A percentile compares a stretch with the other conserved stretches of the same genome.
phyloP scores from a whole-genome alignment of 1,284 basidiomycete species.

The Hemileia vastatrix region DNA sequence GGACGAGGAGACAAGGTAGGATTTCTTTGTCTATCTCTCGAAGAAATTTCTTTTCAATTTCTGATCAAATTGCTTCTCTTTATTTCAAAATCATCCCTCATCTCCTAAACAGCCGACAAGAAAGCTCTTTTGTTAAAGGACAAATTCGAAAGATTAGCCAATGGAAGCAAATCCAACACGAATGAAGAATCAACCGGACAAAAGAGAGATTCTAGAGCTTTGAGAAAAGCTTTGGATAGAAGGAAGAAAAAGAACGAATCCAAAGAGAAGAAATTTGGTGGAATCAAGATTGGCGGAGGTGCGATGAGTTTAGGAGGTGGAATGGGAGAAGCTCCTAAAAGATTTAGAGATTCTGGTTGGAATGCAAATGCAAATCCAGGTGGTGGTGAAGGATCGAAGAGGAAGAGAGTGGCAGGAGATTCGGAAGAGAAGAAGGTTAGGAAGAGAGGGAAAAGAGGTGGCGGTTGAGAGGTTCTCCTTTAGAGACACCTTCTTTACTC shows the following conservation, averaged over 20 bases:
- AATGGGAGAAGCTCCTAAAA: background rate
- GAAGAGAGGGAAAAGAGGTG: no score
- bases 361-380: background rate
- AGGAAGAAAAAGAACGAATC: conserved; percentile 34
- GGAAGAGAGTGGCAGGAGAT: background rate
- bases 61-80: no score
- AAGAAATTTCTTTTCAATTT: no score
- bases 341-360: background rate
- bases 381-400: background rate
- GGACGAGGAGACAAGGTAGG: no score
- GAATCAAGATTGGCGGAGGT: background rate
- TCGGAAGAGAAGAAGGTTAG: no score
- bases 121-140: no score
- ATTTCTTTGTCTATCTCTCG: no score
- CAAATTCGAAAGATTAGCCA: conserved; percentile 29
- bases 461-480: no score
- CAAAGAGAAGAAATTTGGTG: conserved; percentile 29
- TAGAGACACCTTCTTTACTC: no score
- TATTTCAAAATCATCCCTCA: no score
- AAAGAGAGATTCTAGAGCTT: conserved; percentile 4
- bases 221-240: conserved; percentile 34
- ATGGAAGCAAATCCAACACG: background rate
- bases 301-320: background rate
- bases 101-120: no score
- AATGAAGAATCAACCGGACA: conserved; percentile 1